Evolutionary conservation across 2,329 filamentous ascomycete species (phyloP), one percentile per base, ranked within the genome.

Genomic region (Colletotrichum magnum): DNA sequence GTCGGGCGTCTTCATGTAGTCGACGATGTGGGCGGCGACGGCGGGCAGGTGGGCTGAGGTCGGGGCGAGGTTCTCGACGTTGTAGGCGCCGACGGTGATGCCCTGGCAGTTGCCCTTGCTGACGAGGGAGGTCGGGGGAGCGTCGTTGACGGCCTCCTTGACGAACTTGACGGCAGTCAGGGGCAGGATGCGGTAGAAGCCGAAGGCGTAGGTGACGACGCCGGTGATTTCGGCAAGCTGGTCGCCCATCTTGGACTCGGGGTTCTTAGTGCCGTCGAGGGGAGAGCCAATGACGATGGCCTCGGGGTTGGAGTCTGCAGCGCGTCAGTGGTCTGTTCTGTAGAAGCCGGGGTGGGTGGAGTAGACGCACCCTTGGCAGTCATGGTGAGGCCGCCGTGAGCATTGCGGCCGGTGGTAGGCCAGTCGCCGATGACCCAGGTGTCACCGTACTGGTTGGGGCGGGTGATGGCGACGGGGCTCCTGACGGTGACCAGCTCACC

Each of bases 111-210:
- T 82, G 1, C 87, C 86, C 28, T 80, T 82, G 72, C 88, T 88
- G 28, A 78, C 76, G 43, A 93, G 84, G 18, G 81, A 83, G 4
- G 87, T 86, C 0, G 88, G 77, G 0, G 84, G 81, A 12, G 86
- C 84, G 9, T 87, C 76, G 6, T 79, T 77, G 2, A 86, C 85
- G 9, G 81, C 77, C 39, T 81, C 78, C 5, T 84, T 83, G 53
- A 81, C 80, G 39, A 89, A 80, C 47, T 83, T 82, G 70, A 91
- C 74, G 21, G 85, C 85, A 1, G 89, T 92, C 16, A 87, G 79
- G 1, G 92, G 92, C 4, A 93, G 84, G 74, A 94, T 88, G 71
- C 86, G 84, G 79, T 93, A 94, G 82, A 90, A 92, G 26, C 91
- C 91, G 73, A 89, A 93, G 12, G 86, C 84, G 71, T 93, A 86